These are phyloP conservation scores for Amphicarpaea edgeworthii DNA, from an alignment of 306 rosid genomes.

Conservation along the genomic window DNA sequence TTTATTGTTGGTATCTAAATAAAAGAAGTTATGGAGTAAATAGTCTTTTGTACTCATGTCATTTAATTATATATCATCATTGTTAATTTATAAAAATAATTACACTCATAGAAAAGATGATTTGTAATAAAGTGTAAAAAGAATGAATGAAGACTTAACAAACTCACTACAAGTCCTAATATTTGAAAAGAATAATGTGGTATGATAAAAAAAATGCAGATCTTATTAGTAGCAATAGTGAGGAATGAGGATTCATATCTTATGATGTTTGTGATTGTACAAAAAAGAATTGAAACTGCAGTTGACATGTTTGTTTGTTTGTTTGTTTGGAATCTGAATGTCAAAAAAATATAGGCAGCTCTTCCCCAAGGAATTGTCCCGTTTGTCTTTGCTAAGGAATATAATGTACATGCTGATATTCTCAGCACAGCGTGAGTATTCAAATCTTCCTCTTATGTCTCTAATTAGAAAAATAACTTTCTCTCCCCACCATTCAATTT, in stretches of 20 bases:
- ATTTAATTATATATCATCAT: too few relatives aligned
- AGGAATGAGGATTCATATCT: conserved; percentile 25
- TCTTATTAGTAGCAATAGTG: conserved; percentile 22
- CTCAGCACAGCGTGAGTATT: conserved; percentile 92
- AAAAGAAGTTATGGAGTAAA: background rate
- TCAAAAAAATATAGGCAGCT: conserved; percentile 78
- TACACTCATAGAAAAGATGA: too few relatives aligned
- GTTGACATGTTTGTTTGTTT: conserved; percentile 53
- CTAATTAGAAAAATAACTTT: conserved; percentile 28
- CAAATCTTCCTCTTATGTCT: background rate
- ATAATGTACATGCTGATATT: conserved; percentile 92
- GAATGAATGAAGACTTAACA: background rate
- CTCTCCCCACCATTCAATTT: conserved; percentile 19
- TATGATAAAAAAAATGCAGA: background rate
- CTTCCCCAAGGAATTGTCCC: conserved; percentile 99
- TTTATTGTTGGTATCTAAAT: conserved; percentile 44
- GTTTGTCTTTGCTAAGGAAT: conserved; percentile 98
- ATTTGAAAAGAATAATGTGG: background rate
- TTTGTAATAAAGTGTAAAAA: background rate
- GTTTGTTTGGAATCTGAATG: conserved; percentile 35
- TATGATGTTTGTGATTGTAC: conserved; percentile 35
- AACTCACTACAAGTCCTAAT: background rate
- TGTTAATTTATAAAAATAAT: too few relatives aligned
- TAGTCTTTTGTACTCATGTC: background rate
- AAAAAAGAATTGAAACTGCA: conserved; percentile 51